phyloP scores from a whole-genome alignment of 139 green algal species.

The Ostreobium quekettii region DNA sequence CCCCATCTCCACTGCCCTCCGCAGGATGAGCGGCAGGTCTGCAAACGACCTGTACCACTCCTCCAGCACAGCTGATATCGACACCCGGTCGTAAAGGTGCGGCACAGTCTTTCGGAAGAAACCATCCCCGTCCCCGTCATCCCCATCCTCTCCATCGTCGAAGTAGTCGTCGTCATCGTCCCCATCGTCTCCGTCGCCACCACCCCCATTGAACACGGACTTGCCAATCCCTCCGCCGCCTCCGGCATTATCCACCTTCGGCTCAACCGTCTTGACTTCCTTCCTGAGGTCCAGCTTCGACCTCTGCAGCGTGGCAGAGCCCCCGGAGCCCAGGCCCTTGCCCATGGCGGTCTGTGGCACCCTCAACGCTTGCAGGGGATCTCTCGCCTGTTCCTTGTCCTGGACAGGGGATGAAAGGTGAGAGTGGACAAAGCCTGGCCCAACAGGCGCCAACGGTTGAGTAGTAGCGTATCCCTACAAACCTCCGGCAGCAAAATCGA shows the following conservation, averaged over 20 bases:
- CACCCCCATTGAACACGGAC: constrained; percentile 73
- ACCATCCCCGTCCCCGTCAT: constrained; percentile 44
- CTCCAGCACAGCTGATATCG: constrained; percentile 74
- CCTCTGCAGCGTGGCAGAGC: constrained; percentile 43
- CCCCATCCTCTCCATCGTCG: constrained; percentile 54
- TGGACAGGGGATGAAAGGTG: too few relatives aligned
- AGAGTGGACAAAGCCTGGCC: too few relatives aligned
- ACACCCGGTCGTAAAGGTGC: constrained; percentile 83
- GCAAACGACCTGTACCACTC: constrained; percentile 37
- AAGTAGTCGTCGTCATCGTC: constrained; percentile 93
- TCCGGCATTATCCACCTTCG: constrained; percentile 69
- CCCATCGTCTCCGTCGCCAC: constrained; percentile 60
- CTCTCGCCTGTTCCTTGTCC: too few relatives aligned
- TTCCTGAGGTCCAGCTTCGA: constrained; percentile 47
- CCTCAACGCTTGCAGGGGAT: too few relatives aligned
- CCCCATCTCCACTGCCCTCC: constrained; percentile 84
- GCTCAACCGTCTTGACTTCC: constrained; percentile 24
- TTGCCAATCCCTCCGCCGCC: constrained; percentile 77
- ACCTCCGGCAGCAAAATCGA: too few relatives aligned
- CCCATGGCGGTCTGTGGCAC: too few relatives aligned
- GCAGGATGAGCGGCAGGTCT: constrained; percentile 78
- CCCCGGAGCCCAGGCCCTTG: too few relatives aligned
- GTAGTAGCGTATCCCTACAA: too few relatives aligned
- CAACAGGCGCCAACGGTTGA: too few relatives aligned
- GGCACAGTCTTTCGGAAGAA: constrained; percentile 68